Conservation (phyloP, 495 filamentous ascomycete species). For the Collariella sp. region DNA sequence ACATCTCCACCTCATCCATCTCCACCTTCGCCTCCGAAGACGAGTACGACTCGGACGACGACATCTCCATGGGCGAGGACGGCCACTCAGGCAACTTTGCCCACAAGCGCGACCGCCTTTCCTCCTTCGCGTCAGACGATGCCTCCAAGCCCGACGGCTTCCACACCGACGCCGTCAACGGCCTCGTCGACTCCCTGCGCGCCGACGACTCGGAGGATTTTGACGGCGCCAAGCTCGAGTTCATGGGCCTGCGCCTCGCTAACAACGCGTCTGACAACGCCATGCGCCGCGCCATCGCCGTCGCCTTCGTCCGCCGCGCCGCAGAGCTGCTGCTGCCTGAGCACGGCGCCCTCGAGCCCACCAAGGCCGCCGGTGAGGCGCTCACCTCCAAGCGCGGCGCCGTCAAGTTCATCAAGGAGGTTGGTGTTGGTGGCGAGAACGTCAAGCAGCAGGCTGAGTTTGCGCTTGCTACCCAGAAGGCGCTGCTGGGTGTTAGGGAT, state of each 20-base stretch:
- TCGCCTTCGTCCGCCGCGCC: slow-evolving; percentile 75
- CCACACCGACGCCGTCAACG: slow-evolving; percentile 78
- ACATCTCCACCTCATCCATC: slow-evolving; percentile 68
- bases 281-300: slow-evolving; percentile 76
- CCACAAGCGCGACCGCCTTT: slow-evolving; percentile 35
- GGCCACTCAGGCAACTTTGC: slow-evolving; percentile 16
- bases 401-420: slow-evolving; percentile 43
- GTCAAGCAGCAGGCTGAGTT: slow-evolving; percentile 70
- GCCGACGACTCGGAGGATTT: slow-evolving; percentile 52
- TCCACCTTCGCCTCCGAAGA: slow-evolving; percentile 47
- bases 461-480: slow-evolving; percentile 69
- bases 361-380: slow-evolving; percentile 57
- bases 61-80: slow-evolving; percentile 19
- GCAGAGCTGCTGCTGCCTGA: slow-evolving; percentile 59
- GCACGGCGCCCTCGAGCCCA: slow-evolving; percentile 41
- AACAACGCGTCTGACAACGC: slow-evolving; percentile 82
- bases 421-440: slow-evolving; percentile 39
- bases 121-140: slow-evolving; percentile 46
- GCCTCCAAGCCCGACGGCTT: slow-evolving; percentile 52
- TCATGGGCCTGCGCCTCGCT: slow-evolving; percentile 79
- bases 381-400: slow-evolving; percentile 40
- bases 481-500: slow-evolving; percentile 52
- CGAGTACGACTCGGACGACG: slow-evolving; percentile 34
- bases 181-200: slow-evolving; percentile 70
- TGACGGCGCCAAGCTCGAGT: slow-evolving; percentile 82